Evolutionary conservation across 169 alveolate genomes (phyloP).

Genomic region (Perkinsus olseni): DNA sequence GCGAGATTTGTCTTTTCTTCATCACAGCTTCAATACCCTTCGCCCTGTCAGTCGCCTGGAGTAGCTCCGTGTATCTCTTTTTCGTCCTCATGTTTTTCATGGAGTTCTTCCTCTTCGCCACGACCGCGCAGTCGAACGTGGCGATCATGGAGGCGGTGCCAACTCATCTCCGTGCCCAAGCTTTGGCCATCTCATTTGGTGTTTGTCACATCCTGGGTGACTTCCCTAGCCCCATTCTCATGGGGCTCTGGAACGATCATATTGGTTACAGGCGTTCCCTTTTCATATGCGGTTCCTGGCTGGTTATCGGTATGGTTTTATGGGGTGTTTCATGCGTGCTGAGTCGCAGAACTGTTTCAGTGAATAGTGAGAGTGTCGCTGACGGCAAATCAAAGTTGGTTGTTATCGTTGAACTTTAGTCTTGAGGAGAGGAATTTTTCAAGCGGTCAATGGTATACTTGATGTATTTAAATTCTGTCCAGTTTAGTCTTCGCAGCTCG

Average conservation of each 20-base stretch:
- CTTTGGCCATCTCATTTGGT: constrained; percentile 14
- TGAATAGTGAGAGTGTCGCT: too few relatives aligned
- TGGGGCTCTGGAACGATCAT: constrained; percentile 10
- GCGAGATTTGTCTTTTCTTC: background rate
- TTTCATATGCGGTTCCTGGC: background rate
- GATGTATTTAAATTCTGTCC: too few relatives aligned
- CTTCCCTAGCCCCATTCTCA: constrained; percentile 25
- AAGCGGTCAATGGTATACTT: too few relatives aligned
- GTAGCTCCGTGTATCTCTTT: background rate
- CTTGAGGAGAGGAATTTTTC: too few relatives aligned
- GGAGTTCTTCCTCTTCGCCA: background rate
- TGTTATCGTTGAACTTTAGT: too few relatives aligned
- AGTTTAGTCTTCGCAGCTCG: too few relatives aligned
- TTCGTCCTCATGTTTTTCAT: background rate
- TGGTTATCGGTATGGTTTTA: too few relatives aligned
- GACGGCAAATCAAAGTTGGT: too few relatives aligned
- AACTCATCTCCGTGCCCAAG: constrained; percentile 17
- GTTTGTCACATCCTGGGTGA: constrained; percentile 25
- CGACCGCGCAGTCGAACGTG: constrained; percentile 14
- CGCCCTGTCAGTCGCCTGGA: background rate
- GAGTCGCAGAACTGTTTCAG: too few relatives aligned
- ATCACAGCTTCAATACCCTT: background rate
- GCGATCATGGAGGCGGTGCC: constrained; percentile 19
- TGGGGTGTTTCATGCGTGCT: too few relatives aligned
- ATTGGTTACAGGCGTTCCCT: background rate